These are phyloP conservation scores for Leptoxyphium fumago DNA, from an alignment of 2,329 filamentous ascomycete species.

Conservation along the genomic window DNA sequence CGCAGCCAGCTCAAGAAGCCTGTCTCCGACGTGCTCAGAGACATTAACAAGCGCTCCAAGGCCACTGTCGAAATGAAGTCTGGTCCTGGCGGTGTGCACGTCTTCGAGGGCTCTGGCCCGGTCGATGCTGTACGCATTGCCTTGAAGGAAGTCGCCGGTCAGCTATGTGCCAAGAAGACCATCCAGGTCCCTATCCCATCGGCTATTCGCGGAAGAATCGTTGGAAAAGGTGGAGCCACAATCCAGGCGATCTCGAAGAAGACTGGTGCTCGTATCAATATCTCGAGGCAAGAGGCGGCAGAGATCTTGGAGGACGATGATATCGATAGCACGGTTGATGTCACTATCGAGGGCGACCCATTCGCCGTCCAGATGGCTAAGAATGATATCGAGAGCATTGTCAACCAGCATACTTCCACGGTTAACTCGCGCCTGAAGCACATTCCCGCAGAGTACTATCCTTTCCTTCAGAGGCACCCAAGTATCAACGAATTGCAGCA, in stretches of 20 bases:
- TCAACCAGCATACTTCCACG: conserved; percentile 69
- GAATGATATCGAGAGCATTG: conserved; percentile 74
- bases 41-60: conserved; percentile 84
- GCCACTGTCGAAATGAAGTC: conserved; percentile 67
- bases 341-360: conserved; percentile 80
- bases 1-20: conserved; percentile 70
- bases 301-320: conserved; percentile 50
- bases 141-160: conserved; percentile 73
- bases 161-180: conserved; percentile 69
- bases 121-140: conserved; percentile 74
- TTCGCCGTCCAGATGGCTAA: conserved; percentile 73
- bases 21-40: conserved; percentile 69
- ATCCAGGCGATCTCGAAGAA: conserved; percentile 83
- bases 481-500: conserved; percentile 54
- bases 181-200: conserved; percentile 68
- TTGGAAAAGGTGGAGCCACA: conserved; percentile 77
- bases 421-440: conserved; percentile 68
- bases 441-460: conserved; percentile 84
- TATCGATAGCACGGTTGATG: conserved; percentile 64
- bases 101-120: conserved; percentile 75
- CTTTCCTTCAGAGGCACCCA: conserved; percentile 58
- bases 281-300: conserved; percentile 64
- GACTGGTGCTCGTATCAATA: conserved; percentile 78
- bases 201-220: conserved; percentile 75
- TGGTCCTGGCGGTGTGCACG: conserved; percentile 55